These are phyloP conservation scores for Escallonia rubra DNA, from an alignment of 129 eudicot species.

Conservation along the genomic window DNA sequence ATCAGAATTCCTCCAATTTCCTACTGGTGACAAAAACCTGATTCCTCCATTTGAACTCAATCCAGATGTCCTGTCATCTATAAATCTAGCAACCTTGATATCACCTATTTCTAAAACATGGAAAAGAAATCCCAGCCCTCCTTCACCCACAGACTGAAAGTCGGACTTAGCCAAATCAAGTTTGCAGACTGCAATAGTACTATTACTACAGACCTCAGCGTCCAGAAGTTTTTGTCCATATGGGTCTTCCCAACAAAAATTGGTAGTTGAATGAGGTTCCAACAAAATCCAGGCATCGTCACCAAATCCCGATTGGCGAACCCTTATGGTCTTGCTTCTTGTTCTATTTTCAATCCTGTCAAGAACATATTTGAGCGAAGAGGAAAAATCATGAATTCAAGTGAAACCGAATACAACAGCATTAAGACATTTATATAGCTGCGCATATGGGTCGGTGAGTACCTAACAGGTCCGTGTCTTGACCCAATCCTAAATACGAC, in stretches of 20 bases:
- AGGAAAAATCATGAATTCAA: conserved; percentile 12
- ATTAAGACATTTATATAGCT: not conserved
- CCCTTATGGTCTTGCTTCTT: conserved; percentile 38
- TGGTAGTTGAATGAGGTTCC: conserved; percentile 65
- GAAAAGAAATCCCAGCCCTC: conserved; percentile 42
- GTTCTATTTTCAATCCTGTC: conserved; percentile 92
- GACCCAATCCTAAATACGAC: conserved; percentile 87
- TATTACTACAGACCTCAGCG: conserved; percentile 35
- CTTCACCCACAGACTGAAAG: conserved; percentile 39
- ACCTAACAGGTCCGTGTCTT: conserved; percentile 80
- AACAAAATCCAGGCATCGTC: conserved; percentile 60
- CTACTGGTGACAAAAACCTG: conserved; percentile 33
- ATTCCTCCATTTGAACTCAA: conserved; percentile 33
- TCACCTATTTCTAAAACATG: conserved; percentile 63
- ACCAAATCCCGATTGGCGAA: conserved; percentile 80
- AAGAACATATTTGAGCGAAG: not conserved
- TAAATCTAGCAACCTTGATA: conserved; percentile 67
- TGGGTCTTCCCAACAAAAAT: conserved; percentile 80
- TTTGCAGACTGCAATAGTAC: conserved; percentile 27
- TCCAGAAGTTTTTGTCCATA: conserved; percentile 71
- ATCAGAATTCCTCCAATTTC: conserved; percentile 42
- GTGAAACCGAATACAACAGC: not conserved
- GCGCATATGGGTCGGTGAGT: not conserved
- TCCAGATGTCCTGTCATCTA: conserved; percentile 31
- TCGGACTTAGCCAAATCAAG: conserved; percentile 60